A percentile compares a stretch with the other conserved stretches of the same genome.
Conservation (phyloP, 108 stramenopile species). For the Nitzschia sp. region DNA sequence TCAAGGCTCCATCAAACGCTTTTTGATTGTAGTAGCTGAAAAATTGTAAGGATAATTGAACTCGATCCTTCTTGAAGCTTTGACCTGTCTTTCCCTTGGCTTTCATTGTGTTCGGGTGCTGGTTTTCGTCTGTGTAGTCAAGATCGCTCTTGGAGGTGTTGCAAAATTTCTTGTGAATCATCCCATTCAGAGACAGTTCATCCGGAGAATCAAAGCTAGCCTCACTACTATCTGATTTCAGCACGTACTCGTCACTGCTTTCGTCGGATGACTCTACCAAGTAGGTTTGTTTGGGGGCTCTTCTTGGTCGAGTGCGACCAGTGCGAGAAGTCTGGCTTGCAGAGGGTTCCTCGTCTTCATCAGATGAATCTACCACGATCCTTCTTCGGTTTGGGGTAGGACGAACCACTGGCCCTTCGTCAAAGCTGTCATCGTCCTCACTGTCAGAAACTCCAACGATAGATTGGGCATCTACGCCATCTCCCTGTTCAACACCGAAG, state of each 20-base stretch:
- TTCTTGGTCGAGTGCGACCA: too few species aligned
- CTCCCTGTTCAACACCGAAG: too few species aligned
- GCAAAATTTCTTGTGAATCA: too few species aligned
- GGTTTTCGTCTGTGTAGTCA: background rate
- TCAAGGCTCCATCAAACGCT: constrained; percentile 49
- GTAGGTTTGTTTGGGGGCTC: background rate
- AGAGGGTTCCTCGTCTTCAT: background rate
- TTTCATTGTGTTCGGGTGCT: constrained; percentile 5
- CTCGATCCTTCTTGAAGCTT: constrained; percentile 56
- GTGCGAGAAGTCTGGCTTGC: background rate
- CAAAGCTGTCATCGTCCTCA: constrained; percentile 18
- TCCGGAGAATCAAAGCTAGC: constrained; percentile 4
- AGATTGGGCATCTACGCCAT: background rate
- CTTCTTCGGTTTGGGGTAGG: background rate
- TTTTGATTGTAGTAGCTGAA: constrained; percentile 57
- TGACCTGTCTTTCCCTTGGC: constrained; percentile 8
- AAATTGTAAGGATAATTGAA: constrained; percentile 34
- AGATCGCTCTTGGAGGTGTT: background rate
- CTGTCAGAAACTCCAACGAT: constrained; percentile 6
- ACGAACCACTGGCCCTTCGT: background rate
- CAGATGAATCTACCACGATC: background rate
- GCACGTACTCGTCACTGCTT: constrained; percentile 2
- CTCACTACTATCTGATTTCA: constrained; percentile 7
- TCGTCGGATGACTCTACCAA: background rate
- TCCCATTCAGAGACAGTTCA: background rate